Base-by-base conservation (phyloP, 306 rosid genomes). In the Pterocarpus santalinus region DNA sequence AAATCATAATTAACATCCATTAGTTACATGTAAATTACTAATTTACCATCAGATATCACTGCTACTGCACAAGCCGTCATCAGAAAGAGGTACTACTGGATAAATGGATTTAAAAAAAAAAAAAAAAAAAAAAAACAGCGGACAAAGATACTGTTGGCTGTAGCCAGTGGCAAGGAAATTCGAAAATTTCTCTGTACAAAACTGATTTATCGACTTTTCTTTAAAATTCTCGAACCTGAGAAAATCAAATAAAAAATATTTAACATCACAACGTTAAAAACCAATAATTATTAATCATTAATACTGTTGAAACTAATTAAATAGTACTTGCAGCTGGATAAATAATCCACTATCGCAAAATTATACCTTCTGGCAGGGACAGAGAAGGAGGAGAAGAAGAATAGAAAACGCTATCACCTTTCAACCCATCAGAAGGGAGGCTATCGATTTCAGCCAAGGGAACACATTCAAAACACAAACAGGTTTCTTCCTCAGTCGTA, bases 401-500 rank as follows among this genome's bases (percentile, higher is more conserved):
- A 36, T 38, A 65, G 17, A 17, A 51, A 65, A 35, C 55, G 53
- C 72, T 49, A 76, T 36, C 72, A 7, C 64, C 3, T 76, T 65
- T 4, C 28, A 9, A 16, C 57, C n/a, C 57, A 12, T 51, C 57
- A 51, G 3, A 51, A 51, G 4, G 17, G 57, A 51, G n/a, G 57
- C 17, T 51, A 14, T 51, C 28, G 38, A 5, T 51, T 76, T 76
- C 64, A 34, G 65, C 7, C 9, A 73, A 53, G 39, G 33, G 8
- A 32, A 39, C 53, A 51, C 28, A 49, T 34, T 35, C 73, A 46
- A 9, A 64, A n/a, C 16, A 32, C 30, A 43, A 43, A 43, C 6
- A 43, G 65, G 33, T 12, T 1, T 13, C 6, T 52, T 22, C 30
- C 15, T 11, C 5, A 5, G 65, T 35, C 52, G 2, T 17, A 35